Conservation (phyloP, 2,329 filamentous ascomycete genomes). For the Aspergillus sp. region DNA sequence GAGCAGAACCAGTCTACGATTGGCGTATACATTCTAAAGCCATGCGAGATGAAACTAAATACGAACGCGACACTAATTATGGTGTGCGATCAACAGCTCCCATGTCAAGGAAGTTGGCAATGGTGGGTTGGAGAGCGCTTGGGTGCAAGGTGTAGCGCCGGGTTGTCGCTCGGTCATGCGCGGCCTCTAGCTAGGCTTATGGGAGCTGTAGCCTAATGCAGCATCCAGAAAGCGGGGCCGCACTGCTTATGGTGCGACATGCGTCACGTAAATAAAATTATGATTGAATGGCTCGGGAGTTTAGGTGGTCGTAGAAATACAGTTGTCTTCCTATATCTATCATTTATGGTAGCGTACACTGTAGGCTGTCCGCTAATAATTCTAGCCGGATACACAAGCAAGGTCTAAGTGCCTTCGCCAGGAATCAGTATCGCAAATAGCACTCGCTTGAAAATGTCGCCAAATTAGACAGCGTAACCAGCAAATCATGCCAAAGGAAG, state of each 20-base stretch:
- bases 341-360: neutral
- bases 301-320: neutral
- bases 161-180: neutral
- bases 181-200: neutral
- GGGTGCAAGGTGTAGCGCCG: neutral
- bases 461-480: neutral
- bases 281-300: too few relatives aligned
- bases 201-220: neutral
- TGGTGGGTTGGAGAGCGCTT: neutral
- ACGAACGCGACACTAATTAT: neutral
- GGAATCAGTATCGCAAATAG: neutral
- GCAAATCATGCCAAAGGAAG: neutral
- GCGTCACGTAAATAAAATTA: neutral
- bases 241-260: neutral
- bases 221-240: neutral
- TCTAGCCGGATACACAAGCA: neutral
- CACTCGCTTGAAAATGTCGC: slow-evolving; percentile 1
- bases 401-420: neutral
- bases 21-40: neutral
- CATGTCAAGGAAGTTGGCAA: neutral
- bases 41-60: neutral
- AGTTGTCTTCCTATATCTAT: slow-evolving; percentile 6
- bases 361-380: neutral
- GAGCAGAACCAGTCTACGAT: neutral
- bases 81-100: neutral